Base-by-base conservation (phyloP, 345 rosid genomes). In the Hypericum perforatum region DNA sequence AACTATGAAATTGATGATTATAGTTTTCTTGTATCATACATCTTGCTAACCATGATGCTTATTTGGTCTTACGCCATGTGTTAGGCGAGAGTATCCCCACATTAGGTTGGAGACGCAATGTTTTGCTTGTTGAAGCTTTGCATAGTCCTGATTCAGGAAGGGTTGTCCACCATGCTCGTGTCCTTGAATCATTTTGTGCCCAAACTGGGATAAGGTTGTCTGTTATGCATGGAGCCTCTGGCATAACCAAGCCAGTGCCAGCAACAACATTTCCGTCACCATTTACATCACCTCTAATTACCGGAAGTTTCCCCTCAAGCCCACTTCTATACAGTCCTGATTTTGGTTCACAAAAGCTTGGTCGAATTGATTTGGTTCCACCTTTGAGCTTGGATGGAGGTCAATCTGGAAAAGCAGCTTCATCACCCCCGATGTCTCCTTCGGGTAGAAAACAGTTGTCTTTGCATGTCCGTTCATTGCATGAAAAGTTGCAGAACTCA, bases 91-190 rank as follows among this genome's bases (percentile, higher is more conserved):
- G 54, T 64, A 76, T 76, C 54, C 91, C 91, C 46, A 78, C 84
- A 47, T 67, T 89, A 54, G 99, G 99, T 53, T 89, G 99, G 99
- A 89, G 99, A 74, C 89, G 89, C 47, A 82, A 72, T 56, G 87
- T 86, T 16, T 72, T 94, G 60, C 99, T 94, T 41, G 84, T 94
- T 62, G 99, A 94, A 82, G 94, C 99, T 49, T 71, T 80, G 64
- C 90, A 85, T 65, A 78, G 85, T 62, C 97, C 91, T 43, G 95
- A 85, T 79, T 73, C 84, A 38, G 89, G 95, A 64, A 82, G 82
- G 69, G 70, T 65, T 39, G 63, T 76, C 66, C 82, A 94, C 64
- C 99, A 94, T 64, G 89, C 95, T 60, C 84, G 88, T 68, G 84
- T 87, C 13, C 85, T 94, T 10, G 99, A 89, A 79, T 76, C 85